These are phyloP conservation scores for Metroxylon sagu DNA, from an alignment of 176 grass and related monocot genomes.

Conservation along the genomic window DNA sequence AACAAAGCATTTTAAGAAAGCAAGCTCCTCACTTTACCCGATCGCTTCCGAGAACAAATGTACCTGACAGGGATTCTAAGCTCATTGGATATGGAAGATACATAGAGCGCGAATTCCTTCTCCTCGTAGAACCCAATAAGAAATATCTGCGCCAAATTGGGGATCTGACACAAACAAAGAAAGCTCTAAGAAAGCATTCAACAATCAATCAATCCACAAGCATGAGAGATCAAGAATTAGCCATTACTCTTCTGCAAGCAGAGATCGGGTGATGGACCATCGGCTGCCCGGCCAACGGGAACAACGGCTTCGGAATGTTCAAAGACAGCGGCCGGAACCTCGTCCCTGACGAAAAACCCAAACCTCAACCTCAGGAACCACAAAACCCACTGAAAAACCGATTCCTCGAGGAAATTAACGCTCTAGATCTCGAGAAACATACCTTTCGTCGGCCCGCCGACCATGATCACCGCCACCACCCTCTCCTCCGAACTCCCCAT, in stretches of 20 bases:
- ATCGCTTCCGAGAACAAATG: conserved; percentile 2
- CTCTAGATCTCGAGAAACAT: neutral
- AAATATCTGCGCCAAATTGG: conserved; percentile 94
- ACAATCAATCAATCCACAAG: neutral
- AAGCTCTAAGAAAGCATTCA: neutral
- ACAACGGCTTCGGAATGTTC: conserved; percentile 95
- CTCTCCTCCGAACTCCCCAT: conserved; percentile 72
- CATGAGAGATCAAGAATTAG: neutral
- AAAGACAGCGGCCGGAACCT: conserved; percentile 90
- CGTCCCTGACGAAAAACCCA: conserved; percentile 44
- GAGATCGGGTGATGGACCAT: conserved; percentile 96
- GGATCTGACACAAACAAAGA: conserved; percentile 49
- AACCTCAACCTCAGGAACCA: neutral
- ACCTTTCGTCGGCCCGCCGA: conserved; percentile 96
- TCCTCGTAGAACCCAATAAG: conserved; percentile 97
- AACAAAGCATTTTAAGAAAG: neutral
- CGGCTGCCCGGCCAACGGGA: conserved; percentile 87
- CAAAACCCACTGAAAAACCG: conserved; percentile 9
- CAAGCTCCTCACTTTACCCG: neutral
- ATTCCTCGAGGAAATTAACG: neutral
- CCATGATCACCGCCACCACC: conserved; percentile 96
- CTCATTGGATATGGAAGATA: conserved; percentile 94
- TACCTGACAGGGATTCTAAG: conserved; percentile 91
- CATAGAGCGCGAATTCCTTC: conserved; percentile 88
- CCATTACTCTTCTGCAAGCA: conserved; percentile 63